phyloP scores from a whole-genome alignment of 164 flowering plant species.

The Sedum album region DNA sequence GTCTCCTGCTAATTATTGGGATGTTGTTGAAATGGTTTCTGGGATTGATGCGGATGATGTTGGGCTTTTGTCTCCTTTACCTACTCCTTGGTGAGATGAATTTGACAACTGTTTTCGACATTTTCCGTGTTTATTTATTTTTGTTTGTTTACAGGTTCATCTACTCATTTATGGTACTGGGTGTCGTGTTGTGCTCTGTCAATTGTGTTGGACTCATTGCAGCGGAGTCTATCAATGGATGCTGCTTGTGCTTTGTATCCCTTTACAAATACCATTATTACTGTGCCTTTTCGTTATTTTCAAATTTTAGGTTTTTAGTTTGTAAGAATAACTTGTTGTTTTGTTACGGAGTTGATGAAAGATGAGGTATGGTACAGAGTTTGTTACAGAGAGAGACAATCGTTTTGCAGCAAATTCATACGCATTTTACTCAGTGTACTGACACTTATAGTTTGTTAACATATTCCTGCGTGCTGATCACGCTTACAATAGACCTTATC shows the following conservation, averaged over 20 bases:
- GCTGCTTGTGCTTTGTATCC: conserved; percentile 91
- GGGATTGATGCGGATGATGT: conserved; percentile 20
- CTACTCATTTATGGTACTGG: conserved; percentile 63
- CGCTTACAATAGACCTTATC: no score
- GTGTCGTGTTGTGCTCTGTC: conserved; percentile 46
- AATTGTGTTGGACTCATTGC: conserved; percentile 67
- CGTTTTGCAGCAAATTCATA: no score
- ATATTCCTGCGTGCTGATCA: no score
- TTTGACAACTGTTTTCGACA: no score
- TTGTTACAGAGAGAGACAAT: no score
- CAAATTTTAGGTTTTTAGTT: not conserved
- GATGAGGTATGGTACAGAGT: no score
- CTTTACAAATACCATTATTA: not conserved
- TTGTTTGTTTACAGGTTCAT: conserved; percentile 57
- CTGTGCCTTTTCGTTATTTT: not conserved
- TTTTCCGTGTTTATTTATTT: not conserved
- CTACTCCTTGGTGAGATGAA: conserved; percentile 54
- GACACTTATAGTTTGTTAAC: no score
- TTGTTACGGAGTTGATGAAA: no score
- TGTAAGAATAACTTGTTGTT: not conserved
- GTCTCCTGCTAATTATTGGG: conserved; percentile 8
- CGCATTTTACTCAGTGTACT: no score
- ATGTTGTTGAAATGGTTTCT: conserved; percentile 20
- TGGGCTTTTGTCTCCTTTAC: conserved; percentile 27
- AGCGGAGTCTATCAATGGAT: conserved; percentile 59